Evolutionary conservation across 306 rosid genomes (phyloP).

Genomic region (Ammopiptanthus mongolicus): DNA sequence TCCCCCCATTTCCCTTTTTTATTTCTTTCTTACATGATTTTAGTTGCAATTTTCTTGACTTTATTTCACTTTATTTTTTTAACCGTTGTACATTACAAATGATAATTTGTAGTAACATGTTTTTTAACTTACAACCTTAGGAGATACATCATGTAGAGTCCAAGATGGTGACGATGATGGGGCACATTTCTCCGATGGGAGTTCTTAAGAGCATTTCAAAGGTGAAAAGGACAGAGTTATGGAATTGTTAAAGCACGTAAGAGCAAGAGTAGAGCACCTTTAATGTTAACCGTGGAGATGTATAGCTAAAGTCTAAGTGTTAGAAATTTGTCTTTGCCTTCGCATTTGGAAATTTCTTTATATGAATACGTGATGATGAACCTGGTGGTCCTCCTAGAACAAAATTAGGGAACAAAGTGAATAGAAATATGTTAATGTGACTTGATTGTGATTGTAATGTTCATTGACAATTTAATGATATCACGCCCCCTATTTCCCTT

Average conservation of each 20-base stretch:
- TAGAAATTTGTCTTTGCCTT: background rate
- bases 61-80: background rate
- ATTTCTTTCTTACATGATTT: background rate
- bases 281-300: background rate
- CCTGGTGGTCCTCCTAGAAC: background rate
- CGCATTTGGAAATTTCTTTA: background rate
- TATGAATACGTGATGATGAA: background rate
- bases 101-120: background rate
- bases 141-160: conserved; percentile 81
- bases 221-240: conserved; percentile 79
- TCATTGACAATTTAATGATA: background rate
- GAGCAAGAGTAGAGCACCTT: background rate
- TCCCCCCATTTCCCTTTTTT: background rate
- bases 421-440: background rate
- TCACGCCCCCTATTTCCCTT: background rate
- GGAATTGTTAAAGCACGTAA: conserved; percentile 24
- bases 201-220: conserved; percentile 84
- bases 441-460: background rate
- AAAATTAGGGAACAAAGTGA: background rate
- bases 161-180: conserved; percentile 90
- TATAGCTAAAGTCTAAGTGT: background rate
- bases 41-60: background rate
- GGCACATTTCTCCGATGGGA: conserved; percentile 66
- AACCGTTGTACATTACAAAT: background rate
- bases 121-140: conserved; percentile 22